Conservation (phyloP, 148 eudicot genomes). For the Camellia sinensis region DNA sequence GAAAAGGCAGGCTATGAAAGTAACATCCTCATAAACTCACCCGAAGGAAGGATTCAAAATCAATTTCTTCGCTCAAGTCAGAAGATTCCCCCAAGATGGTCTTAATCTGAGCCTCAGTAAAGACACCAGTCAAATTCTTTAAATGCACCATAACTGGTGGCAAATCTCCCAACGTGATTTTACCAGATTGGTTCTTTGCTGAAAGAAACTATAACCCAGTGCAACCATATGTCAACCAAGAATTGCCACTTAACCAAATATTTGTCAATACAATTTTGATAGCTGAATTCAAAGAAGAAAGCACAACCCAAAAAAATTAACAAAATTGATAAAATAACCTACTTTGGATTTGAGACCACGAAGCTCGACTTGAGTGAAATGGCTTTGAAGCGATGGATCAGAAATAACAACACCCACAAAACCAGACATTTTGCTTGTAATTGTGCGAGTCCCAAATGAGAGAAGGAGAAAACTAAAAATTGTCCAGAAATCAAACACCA, state of each 20-base stretch:
- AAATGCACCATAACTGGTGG: conserved; percentile 61
- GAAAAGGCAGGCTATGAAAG: not conserved
- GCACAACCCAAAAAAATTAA: not conserved
- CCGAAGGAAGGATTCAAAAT: conserved; percentile 80
- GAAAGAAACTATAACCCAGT: conserved; percentile 42
- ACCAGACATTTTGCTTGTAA: conserved; percentile 46
- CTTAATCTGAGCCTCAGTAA: conserved; percentile 53
- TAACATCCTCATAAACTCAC: conserved; percentile 33
- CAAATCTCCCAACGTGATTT: conserved; percentile 50
- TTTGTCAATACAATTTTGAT: conserved; percentile 16
- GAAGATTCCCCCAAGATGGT: conserved; percentile 53
- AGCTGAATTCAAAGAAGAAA: not conserved
- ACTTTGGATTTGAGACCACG: conserved; percentile 74
- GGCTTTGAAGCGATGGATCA: conserved; percentile 82
- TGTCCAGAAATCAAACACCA: conserved; percentile 1
- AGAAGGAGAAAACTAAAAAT: conserved; percentile 8
- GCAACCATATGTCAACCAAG: conserved; percentile 11
- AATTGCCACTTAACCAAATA: not conserved
- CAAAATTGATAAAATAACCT: not conserved
- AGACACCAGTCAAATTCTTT: conserved; percentile 47
- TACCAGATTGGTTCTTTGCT: conserved; percentile 46
- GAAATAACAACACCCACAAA: conserved; percentile 71
- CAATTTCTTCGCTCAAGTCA: conserved; percentile 58
- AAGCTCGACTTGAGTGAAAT: conserved; percentile 88
- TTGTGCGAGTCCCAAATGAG: conserved; percentile 18